Base-by-base conservation (phyloP, 2,329 filamentous ascomycete species). In the Emergomyces orientalis region DNA sequence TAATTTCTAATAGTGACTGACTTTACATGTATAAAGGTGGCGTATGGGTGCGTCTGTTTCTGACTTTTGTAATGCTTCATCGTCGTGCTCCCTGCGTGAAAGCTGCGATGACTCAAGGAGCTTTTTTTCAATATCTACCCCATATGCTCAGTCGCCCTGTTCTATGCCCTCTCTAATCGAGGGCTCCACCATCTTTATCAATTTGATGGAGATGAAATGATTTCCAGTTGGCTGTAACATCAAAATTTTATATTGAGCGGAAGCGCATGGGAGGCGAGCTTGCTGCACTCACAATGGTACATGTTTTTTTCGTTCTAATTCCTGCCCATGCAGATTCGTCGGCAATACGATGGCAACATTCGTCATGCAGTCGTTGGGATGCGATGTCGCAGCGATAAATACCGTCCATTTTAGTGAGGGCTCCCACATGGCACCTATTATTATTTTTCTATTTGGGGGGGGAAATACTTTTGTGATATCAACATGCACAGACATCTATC, bases 311-410 rank as follows among this genome's bases (percentile, higher is more conserved):
- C 34, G 13, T 30, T 14, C 60, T 63, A 62, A 55, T 51, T 56
- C 32, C 52, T 51, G n/a, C 25, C 54, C 43, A 60, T 55, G 41
- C 39, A 34, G 94, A 74, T 93, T 97, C 82, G 94, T 99, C 68
- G 94, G 94, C 60, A 99, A 99, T 75, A 96, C 93, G 71, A 96
- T 99, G 81, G 92, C 92, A 51, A 91, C 91, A 1, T 95, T 96
- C 72, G 90, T 92, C 68, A 88, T 99, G 82, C 93, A 99, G 76
- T 88, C 89, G 0, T 79, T 99, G 59, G 94, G 94, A 57, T 97
- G 91, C 72, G 93, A 99, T 71, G 93, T 97, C 7, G 89, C 91
- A 9, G 90, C 91, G 2, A 83, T 99, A 70, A 97, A 99, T 74
- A 99, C 94, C 0, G 94, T 99, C 7, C 89, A 99, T 71, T 99